Evolutionary conservation across 306 rosid species (phyloP), one percentile per base, ranked within the genome.

Genomic region (Erythrophleum fordii): DNA sequence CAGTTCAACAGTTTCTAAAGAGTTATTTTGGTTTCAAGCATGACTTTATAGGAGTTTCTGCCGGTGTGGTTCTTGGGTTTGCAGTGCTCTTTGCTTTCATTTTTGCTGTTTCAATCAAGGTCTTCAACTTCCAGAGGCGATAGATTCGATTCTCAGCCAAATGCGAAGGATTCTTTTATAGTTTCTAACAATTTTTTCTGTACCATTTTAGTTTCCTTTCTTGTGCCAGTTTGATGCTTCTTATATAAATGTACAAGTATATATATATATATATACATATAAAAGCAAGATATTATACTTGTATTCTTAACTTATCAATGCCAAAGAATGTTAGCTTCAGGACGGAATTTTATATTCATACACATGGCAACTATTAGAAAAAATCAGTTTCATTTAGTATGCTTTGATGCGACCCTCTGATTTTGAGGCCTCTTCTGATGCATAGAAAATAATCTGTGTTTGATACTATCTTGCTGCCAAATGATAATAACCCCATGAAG

Each of bases 41-140:
- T 75, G 80, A 79, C 20, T 82, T 86, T 20, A 5, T 86, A 0
- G 82, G 82, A 70, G 62, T 71, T 22, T 65, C 34, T 35, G 88
- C 86, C 5, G 59, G 0, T 37, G 77, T 58, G 18, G 44, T 78
- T 46, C 10, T 72, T 31, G 84, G 80, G 0, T 62, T 64, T 23
- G 9, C 84, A 1, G 74, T 81, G 9, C 35, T 84, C 46, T 87
- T 87, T 84, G 88, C 84, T 8, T 35, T 81, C 11, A 18, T 51
- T 49, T 87, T 81, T 78, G 82, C 84, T 26, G 8, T 75, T 16
- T 37, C 69, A 14, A 77, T 84, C 6, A 87, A 75, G 59, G 1
- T 39, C n/a, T 81, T 87, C 16, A 87, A 87, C 56, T 87, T 87
- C 75, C 90, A 87, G 25, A 84, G 52, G 55, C 42, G 89, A 58